phyloP scores from a whole-genome alignment of 164 flowering plant genomes.

The Tinospora cordifolia region DNA sequence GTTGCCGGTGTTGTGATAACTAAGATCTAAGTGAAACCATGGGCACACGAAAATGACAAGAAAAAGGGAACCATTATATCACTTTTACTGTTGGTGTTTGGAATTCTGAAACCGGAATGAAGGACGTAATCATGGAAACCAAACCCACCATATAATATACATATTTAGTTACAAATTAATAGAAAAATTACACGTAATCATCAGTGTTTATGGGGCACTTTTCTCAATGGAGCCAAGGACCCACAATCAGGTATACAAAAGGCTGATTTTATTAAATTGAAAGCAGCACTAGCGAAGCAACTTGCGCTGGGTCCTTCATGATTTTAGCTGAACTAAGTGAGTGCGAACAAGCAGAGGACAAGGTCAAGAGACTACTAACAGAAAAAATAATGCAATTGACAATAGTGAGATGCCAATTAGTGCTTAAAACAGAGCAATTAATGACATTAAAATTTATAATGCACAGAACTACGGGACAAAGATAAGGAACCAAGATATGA shows the following conservation, averaged over 20 bases:
- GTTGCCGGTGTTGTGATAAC: neutral
- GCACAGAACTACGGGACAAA: neutral
- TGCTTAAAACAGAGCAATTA: neutral
- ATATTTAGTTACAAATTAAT: neutral
- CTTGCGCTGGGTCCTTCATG: constrained; percentile 2
- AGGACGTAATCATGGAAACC: neutral
- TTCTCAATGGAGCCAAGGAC: neutral
- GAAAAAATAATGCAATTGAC: neutral
- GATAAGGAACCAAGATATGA: neutral
- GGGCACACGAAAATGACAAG: neutral
- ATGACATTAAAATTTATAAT: neutral
- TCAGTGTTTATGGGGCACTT: neutral
- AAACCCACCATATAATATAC: neutral
- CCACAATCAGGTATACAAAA: neutral
- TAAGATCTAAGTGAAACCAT: neutral
- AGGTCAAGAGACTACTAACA: neutral
- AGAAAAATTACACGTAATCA: neutral
- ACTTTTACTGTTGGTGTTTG: neutral
- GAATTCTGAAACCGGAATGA: neutral
- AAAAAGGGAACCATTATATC: neutral
- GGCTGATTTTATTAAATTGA: neutral
- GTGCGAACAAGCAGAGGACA: neutral
- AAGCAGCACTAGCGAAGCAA: neutral
- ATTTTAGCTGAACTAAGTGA: neutral
- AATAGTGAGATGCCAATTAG: neutral